These are phyloP conservation scores for Pseudogymnoascus sp. DNA, from an alignment of 2,329 filamentous ascomycete species.

Conservation along the genomic window DNA sequence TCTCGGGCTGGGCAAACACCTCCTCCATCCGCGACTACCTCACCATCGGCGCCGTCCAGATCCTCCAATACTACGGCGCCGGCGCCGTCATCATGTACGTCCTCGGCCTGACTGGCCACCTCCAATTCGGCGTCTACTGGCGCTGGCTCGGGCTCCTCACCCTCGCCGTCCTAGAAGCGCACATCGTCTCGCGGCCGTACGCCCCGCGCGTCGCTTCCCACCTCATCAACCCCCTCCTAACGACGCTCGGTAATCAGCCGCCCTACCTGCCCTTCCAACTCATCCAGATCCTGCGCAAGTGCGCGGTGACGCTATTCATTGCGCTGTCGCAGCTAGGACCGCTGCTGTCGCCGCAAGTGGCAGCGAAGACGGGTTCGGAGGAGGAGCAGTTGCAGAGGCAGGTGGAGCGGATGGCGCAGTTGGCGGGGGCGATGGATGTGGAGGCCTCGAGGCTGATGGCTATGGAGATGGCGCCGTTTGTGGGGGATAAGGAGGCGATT, in stretches of 20 bases:
- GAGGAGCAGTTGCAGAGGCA: conserved; percentile 50
- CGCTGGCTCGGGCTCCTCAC: conserved; percentile 50
- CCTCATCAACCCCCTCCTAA: conserved; percentile 38
- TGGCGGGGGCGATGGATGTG: conserved; percentile 52
- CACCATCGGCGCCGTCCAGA: conserved; percentile 51
- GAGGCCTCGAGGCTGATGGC: conserved; percentile 65
- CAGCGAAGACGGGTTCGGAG: conserved; percentile 30
- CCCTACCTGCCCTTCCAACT: conserved; percentile 80
- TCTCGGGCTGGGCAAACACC: conserved; percentile 58
- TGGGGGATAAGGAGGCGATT: conserved; percentile 58
- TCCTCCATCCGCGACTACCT: conserved; percentile 66
- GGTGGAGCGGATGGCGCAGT: conserved; percentile 56
- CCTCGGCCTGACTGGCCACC: conserved; percentile 56
- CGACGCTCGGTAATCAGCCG: conserved; percentile 36
- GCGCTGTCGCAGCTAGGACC: conserved; percentile 76
- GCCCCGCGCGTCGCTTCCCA: conserved; percentile 39
- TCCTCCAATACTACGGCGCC: conserved; percentile 53
- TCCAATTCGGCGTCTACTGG: conserved; percentile 59
- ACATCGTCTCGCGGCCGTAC: conserved; percentile 46
- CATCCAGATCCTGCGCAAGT: conserved; percentile 64
- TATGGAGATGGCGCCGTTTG: conserved; percentile 74
- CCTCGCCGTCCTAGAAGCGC: conserved; percentile 49
- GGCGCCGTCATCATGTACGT: conserved; percentile 52
- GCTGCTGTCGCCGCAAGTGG: conserved; percentile 37
- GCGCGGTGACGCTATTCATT: conserved; percentile 72